Base-by-base conservation (phyloP, 331 rosid species). In the Malus hybrid region DNA sequence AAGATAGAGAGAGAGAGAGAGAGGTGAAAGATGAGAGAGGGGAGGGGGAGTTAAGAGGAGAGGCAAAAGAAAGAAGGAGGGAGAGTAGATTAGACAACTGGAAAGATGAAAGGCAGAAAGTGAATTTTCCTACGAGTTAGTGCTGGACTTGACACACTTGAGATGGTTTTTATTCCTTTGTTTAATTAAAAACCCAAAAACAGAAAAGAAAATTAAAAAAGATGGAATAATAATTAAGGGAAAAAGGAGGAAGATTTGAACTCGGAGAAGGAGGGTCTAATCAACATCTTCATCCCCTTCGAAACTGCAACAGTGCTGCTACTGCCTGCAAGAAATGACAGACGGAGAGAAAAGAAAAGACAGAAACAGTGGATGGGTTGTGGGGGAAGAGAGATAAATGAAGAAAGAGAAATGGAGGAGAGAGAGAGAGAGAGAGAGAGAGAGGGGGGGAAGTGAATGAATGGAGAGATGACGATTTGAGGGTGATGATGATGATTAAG, bases 41-140 rank as follows among this genome's bases (percentile, higher is more conserved):
- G 31, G 64, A n/a, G 29, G 29, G 28, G 29, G 63, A 19, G 63
- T 57, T 57, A 57, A 20, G 39, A 18, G 61, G 6, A 57, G 63
- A 15, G 19, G 61, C 44, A 60, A 78, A 39, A 64, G 16, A 42
- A 39, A 28, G 10, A 18, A 62, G 64, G 64, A 10, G 31, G 64
- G 18, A 27, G 63, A 44, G 65, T 36, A 62, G 71, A 76, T 75
- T 67, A 73, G 84, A 81, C 88, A 85, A 80, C 83, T 85, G 82
- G 86, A 82, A 72, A 78, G 80, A 82, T 55, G 60, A 59, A 68
- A 73, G 77, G 65, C 78, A 78, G 83, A 81, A 81, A 81, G 85
- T 75, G 83, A 84, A 71, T 67, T 52, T 52, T 84, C 80, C 85
- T 78, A 75, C 15, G 86, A 85, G 86, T 81, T 73, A 79, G 88